phyloP scores from a whole-genome alignment of 208 protist species.

The Dictyostelium gargantuum region DNA sequence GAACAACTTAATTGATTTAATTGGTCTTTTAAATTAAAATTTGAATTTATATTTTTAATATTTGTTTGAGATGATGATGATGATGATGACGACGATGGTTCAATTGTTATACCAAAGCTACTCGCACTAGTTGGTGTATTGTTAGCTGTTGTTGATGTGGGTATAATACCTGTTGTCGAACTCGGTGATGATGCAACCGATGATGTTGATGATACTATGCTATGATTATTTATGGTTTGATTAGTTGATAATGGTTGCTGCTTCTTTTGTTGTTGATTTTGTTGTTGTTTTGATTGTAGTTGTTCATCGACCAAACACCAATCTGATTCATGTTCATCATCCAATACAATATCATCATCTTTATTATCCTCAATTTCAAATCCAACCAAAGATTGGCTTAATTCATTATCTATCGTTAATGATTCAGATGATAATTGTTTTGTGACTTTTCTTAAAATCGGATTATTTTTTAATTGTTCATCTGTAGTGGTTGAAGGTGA shows the following conservation, averaged over 20 bases:
- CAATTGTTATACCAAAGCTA: neutral
- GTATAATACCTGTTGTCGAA: neutral
- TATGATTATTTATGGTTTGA: neutral
- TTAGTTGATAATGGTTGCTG: neutral
- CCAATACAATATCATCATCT: neutral
- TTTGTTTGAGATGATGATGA: no score
- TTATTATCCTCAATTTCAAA: constrained; percentile 56
- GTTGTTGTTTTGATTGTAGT: neutral
- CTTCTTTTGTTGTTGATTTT: neutral
- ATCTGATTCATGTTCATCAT: neutral
- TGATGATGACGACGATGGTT: no score
- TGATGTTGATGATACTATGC: neutral
- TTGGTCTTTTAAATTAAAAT: neutral
- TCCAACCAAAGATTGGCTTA: neutral
- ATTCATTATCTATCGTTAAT: neutral
- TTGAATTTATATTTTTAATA: neutral
- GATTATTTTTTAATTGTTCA: neutral
- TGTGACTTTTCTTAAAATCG: neutral
- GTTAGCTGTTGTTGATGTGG: neutral
- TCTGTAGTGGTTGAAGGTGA: neutral
- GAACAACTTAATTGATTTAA: neutral
- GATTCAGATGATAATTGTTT: neutral
- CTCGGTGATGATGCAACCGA: neutral
- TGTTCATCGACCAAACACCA: constrained; percentile 35
- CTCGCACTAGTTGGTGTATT: neutral